phyloP scores from a whole-genome alignment of 805 yeast species.

The Wickerhamomyces chaumierensis region DNA sequence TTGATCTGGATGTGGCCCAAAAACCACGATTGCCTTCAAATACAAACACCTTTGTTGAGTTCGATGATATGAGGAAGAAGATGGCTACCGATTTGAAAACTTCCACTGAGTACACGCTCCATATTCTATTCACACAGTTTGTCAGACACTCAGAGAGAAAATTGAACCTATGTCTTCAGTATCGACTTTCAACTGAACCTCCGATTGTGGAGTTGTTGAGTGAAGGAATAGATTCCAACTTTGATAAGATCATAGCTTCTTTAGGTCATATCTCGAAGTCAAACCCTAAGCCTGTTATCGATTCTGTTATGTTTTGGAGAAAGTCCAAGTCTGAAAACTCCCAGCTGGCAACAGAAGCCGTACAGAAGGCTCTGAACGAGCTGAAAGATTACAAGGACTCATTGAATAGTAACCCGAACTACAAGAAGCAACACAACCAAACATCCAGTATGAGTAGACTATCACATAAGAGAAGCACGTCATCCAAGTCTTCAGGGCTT shows the following conservation, averaged over 20 bases:
- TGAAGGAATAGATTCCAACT: conserved; percentile 76
- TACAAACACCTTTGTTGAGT: conserved; percentile 13
- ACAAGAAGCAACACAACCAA: conserved; percentile 20
- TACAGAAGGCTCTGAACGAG: conserved; percentile 27
- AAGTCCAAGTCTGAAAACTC: conserved; percentile 86
- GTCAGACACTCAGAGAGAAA: conserved; percentile 90
- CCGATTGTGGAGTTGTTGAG: conserved; percentile 69
- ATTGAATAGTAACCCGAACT: conserved; percentile 2
- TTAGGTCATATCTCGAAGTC: conserved; percentile 83
- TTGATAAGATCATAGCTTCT: conserved; percentile 77
- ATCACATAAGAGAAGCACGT: conserved; percentile 38
- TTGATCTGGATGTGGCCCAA: neutral
- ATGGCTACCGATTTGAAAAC: conserved; percentile 48
- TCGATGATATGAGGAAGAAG: conserved; percentile 22
- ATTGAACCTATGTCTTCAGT: conserved; percentile 56
- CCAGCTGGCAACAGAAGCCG: conserved; percentile 43
- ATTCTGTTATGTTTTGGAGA: conserved; percentile 97
- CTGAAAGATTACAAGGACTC: conserved; percentile 22
- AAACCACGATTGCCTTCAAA: conserved; percentile 10
- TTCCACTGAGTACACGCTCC: conserved; percentile 85
- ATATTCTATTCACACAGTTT: conserved; percentile 89
- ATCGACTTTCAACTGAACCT: conserved; percentile 61
- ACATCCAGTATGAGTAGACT: conserved; percentile 22
- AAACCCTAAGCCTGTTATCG: conserved; percentile 92
- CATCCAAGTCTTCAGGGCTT: conserved; percentile 30